Conservation (phyloP, 2,329 filamentous ascomycete species). For the Coleophoma crateriformis region DNA sequence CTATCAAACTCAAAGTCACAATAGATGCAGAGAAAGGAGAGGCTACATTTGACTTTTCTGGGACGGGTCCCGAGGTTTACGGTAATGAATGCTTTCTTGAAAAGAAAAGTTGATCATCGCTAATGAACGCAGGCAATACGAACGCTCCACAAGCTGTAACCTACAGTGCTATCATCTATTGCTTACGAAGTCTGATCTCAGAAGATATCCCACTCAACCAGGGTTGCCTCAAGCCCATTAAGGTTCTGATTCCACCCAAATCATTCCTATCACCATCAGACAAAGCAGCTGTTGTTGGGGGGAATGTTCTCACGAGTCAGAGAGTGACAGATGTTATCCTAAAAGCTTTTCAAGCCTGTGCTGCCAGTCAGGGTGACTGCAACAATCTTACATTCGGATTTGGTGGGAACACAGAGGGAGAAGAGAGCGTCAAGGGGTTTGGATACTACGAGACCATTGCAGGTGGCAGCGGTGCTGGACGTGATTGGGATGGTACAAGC, state of each 20-base stretch:
- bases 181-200: constrained; percentile 71
- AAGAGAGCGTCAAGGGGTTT: constrained; percentile 65
- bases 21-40: constrained; percentile 71
- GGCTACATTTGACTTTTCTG: constrained; percentile 72
- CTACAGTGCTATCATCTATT: constrained; percentile 82
- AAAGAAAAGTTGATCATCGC: not conserved
- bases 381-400: constrained; percentile 86
- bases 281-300: constrained; percentile 75
- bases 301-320: constrained; percentile 76
- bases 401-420: constrained; percentile 56
- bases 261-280: constrained; percentile 72
- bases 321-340: constrained; percentile 80
- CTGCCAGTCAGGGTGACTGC: constrained; percentile 73
- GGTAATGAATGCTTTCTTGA: constrained; percentile 33
- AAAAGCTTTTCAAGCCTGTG: constrained; percentile 73
- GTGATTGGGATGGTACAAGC: constrained; percentile 64
- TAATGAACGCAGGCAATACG: constrained; percentile 49
- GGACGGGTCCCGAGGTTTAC: constrained; percentile 75
- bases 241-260: constrained; percentile 65
- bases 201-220: constrained; percentile 84
- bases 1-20: constrained; percentile 68
- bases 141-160: constrained; percentile 81
- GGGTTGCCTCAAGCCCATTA: constrained; percentile 73
- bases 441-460: constrained; percentile 86
- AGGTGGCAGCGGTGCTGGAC: constrained; percentile 69